phyloP scores from a whole-genome alignment of 768 basidiomycete species.

The Phylloporus sp. region DNA sequence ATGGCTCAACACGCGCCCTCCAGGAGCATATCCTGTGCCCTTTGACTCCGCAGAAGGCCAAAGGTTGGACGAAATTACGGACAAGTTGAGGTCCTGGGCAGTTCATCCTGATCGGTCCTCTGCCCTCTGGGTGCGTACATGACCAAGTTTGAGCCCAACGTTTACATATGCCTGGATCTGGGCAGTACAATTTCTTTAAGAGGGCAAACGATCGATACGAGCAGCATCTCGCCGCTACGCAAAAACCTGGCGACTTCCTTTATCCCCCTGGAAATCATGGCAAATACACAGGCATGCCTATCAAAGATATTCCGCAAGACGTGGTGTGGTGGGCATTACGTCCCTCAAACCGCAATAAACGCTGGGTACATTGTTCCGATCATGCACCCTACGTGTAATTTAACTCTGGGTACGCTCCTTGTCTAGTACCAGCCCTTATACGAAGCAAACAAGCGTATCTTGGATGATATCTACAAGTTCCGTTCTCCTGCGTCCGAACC shows the following conservation, averaged over 20 bases:
- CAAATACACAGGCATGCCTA: neutral
- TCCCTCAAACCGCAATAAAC: neutral
- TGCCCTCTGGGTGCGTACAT: slow-evolving; percentile 10
- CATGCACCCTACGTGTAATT: neutral
- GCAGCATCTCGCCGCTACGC: neutral
- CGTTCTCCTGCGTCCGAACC: slow-evolving; percentile 22
- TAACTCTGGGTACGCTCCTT: neutral
- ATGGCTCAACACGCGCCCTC: slow-evolving; percentile 5
- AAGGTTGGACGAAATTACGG: neutral
- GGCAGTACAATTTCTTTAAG: slow-evolving; percentile 3
- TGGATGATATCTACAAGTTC: slow-evolving; percentile 10
- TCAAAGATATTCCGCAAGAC: slow-evolving; percentile 16
- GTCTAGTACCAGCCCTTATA: slow-evolving; percentile 14
- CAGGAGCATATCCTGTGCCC: slow-evolving; percentile 12
- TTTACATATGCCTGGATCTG: neutral
- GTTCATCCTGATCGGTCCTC: neutral
- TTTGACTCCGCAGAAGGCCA: neutral
- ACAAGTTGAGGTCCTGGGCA: slow-evolving; percentile 6
- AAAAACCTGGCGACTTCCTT: slow-evolving; percentile 5
- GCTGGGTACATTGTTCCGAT: slow-evolving; percentile 8
- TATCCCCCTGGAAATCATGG: neutral
- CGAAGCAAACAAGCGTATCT: slow-evolving; percentile 9
- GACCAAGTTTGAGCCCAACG: neutral
- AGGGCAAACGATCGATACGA: slow-evolving; percentile 10
- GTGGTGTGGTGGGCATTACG: slow-evolving; percentile 13